These are phyloP conservation scores for Salix udensis DNA, from an alignment of 345 rosid genomes.

Conservation along the genomic window DNA sequence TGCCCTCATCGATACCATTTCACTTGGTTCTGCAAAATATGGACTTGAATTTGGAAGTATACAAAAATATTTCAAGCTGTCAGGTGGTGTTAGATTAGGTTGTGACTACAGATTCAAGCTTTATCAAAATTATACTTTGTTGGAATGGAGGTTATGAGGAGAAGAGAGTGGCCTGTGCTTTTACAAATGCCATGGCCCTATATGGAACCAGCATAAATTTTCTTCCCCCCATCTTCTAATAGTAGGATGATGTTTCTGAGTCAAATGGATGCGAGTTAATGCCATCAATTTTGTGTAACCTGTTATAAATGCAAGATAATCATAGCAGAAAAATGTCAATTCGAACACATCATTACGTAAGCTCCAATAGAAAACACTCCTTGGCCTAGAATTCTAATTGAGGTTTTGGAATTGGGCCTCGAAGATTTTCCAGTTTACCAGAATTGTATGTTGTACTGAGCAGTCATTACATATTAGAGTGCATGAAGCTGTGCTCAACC, in stretches of 20 bases:
- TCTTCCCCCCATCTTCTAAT: not conserved
- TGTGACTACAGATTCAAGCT: not conserved
- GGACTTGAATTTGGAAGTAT: not conserved
- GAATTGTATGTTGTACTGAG: too few relatives aligned
- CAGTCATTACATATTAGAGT: too few relatives aligned
- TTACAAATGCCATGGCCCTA: not conserved
- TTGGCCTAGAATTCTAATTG: too few relatives aligned
- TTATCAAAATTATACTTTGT: not conserved
- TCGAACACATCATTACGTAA: too few relatives aligned
- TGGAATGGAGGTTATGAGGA: not conserved
- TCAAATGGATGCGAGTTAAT: too few relatives aligned
- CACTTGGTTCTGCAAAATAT: not conserved
- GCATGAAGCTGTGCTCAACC: too few relatives aligned
- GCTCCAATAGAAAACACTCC: too few relatives aligned
- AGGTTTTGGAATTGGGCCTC: too few relatives aligned
- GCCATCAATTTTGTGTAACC: not conserved
- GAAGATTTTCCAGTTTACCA: too few relatives aligned
- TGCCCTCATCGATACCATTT: not conserved
- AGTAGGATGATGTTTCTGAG: not conserved
- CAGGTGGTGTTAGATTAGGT: too few relatives aligned
- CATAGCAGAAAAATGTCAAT: too few relatives aligned
- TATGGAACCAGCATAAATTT: not conserved
- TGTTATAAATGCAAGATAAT: not conserved
- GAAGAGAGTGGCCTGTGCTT: not conserved
- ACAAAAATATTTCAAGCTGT: not conserved